phyloP scores from a whole-genome alignment of 2,329 filamentous ascomycete genomes.

The Diaporthe sp. region DNA sequence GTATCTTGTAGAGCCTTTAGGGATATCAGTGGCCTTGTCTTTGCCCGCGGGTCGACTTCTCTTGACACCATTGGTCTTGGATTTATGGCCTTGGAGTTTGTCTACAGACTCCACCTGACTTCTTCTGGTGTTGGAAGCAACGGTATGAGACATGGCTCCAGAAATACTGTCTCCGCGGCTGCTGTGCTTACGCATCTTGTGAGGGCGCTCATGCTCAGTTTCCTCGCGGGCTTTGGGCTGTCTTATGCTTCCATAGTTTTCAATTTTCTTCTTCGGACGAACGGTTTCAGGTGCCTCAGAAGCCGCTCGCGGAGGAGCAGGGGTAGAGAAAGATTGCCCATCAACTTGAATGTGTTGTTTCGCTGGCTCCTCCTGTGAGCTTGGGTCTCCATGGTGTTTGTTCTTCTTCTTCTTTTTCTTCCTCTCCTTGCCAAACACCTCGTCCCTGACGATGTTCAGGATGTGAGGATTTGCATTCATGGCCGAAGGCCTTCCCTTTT shows the following conservation, averaged over 20 bases:
- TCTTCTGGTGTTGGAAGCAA: neutral
- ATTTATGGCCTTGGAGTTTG: neutral
- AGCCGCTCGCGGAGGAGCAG: neutral
- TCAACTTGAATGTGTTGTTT: neutral
- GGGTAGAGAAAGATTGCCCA: neutral
- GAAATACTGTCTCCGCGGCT: neutral
- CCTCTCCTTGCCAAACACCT: neutral
- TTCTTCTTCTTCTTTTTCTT: conserved; percentile 11
- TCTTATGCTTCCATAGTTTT: neutral
- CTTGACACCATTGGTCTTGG: neutral
- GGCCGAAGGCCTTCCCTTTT: neutral
- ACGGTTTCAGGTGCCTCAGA: neutral
- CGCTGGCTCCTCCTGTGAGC: no score
- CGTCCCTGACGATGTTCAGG: neutral
- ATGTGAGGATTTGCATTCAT: neutral
- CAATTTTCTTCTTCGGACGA: neutral
- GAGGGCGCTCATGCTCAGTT: neutral
- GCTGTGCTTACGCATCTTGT: conserved; percentile 1
- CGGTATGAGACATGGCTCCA: neutral
- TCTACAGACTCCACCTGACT: neutral
- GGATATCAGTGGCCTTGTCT: neutral
- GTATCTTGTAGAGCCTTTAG: neutral
- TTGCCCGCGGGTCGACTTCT: neutral
- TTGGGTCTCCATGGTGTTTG: neutral
- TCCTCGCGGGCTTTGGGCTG: neutral